phyloP scores from a whole-genome alignment of 441 rosid species.

The Mallotus repandus region DNA sequence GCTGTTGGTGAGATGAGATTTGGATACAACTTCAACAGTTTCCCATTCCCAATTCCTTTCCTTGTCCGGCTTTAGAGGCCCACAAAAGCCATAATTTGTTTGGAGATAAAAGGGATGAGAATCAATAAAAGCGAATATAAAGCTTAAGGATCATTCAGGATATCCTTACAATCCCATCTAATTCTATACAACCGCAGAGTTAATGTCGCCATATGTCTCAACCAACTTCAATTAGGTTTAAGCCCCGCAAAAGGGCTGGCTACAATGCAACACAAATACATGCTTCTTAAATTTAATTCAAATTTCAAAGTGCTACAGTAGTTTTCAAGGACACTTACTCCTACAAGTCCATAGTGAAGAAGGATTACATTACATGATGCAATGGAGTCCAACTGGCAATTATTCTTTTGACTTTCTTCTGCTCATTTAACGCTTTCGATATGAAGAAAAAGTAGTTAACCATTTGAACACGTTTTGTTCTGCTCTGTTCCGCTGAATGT shows the following conservation, averaged over 20 bases:
- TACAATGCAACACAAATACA: too few relatives aligned
- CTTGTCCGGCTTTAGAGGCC: too few relatives aligned
- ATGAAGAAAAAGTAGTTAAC: too few relatives aligned
- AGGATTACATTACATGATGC: background rate
- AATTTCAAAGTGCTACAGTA: background rate
- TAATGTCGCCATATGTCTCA: background rate
- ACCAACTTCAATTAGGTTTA: background rate
- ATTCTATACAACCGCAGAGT: background rate
- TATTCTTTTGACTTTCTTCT: conserved; percentile 2
- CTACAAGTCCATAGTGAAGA: background rate
- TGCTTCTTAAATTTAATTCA: too few relatives aligned
- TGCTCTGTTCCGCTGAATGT: too few relatives aligned
- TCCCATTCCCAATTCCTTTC: background rate
- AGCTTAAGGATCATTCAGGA: conserved; percentile 21
- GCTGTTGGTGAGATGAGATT: background rate
- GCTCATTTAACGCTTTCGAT: background rate
- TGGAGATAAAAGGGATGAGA: too few relatives aligned
- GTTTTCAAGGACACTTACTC: background rate
- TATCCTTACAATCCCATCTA: conserved; percentile 24
- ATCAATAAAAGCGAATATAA: too few relatives aligned
- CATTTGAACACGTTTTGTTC: too few relatives aligned
- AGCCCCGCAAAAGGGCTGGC: background rate
- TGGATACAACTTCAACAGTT: background rate
- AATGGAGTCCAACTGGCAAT: conserved; percentile 22
- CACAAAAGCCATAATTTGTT: too few relatives aligned